Evolutionary conservation across 2,329 filamentous ascomycete species (phyloP), one percentile per base, ranked within the genome.

Genomic region (Nemania diffusa): DNA sequence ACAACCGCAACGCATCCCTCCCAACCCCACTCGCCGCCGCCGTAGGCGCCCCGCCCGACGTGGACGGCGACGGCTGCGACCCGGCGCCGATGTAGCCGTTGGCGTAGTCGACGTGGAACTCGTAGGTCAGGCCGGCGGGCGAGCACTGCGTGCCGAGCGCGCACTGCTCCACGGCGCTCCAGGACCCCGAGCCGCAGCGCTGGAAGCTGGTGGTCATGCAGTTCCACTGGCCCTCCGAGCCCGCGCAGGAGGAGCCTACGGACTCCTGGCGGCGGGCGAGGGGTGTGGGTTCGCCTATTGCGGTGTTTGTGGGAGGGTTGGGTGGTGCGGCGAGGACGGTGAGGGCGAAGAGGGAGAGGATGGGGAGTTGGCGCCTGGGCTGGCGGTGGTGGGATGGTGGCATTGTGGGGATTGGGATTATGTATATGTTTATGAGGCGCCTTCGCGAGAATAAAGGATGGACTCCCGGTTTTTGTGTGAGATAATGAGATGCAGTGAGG

Each of bases 151-250:
- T 86, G 5, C 84, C 84, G 5, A 75, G 73, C 0, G 84, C 79
- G 65, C 80, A 81, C 42, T 79, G 66, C 75, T 85, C 78, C n/a
- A 79, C 78, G 0, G 67, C 75, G 58, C 68, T 84, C 85, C 84
- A 87, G 11, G 65, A 73, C 1, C 84, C 84, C 9, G 78, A 74
- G 2, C 82, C 83, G 71, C 85, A 87, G 29, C 84, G 81, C 75
- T 87, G 85, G 77, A 82, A 87, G 37, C 77, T 79, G 22, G 70
- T 76, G 0, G 78, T 79, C 78, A 87, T 82, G 78, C 85, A 87
- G 75, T 86, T 85, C 85, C 85, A 87, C 68, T 82, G 80, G n/a
- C 85, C 84, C 65, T 87, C 84, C 13, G 77, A 72, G 9, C 73
- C 75, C 11, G 76, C 74, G 74, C 84, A 87, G 4, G 75, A 70